A percentile compares a stretch with the other conserved stretches of the same genome.
Evolutionary conservation across 225 moss, liverwort and hornwort species (phyloP).

Genomic region (Sphagnum contortum): DNA sequence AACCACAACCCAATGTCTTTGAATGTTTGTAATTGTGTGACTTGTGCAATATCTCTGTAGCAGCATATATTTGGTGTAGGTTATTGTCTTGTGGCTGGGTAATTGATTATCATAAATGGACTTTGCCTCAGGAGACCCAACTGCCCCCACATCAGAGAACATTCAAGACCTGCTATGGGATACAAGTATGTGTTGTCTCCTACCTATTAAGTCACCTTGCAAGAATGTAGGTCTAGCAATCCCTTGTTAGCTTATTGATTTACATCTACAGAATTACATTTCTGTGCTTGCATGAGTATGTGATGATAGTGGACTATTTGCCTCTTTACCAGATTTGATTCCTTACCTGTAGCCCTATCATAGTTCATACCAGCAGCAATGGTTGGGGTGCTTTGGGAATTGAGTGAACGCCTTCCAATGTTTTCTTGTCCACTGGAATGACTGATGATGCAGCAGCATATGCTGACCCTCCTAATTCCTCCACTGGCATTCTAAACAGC

Average conservation of each 20-base stretch:
- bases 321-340: conserved; percentile 65
- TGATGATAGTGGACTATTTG: background rate
- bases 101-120: too few species aligned
- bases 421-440: conserved; percentile 68
- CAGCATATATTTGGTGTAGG: too few species aligned
- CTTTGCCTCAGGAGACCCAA: conserved; percentile 72
- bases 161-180: conserved; percentile 91
- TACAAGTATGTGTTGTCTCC: conserved; percentile 43
- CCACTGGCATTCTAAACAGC: conserved; percentile 53
- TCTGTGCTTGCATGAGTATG: background rate
- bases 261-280: background rate
- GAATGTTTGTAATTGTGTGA: too few species aligned
- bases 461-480: conserved; percentile 64
- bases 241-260: too few species aligned
- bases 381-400: conserved; percentile 75
- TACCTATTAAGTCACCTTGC: too few species aligned
- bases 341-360: conserved; percentile 95
- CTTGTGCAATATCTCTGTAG: too few species aligned
- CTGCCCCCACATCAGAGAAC: conserved; percentile 78
- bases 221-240: too few species aligned
- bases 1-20: too few species aligned
- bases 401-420: conserved; percentile 81
- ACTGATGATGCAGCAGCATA: conserved; percentile 52
- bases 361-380: conserved; percentile 81
- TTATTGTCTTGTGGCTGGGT: too few species aligned